These are phyloP conservation scores for Prorocentrum cordatum DNA, from an alignment of 169 alveolate species.

Conservation along the genomic window DNA sequence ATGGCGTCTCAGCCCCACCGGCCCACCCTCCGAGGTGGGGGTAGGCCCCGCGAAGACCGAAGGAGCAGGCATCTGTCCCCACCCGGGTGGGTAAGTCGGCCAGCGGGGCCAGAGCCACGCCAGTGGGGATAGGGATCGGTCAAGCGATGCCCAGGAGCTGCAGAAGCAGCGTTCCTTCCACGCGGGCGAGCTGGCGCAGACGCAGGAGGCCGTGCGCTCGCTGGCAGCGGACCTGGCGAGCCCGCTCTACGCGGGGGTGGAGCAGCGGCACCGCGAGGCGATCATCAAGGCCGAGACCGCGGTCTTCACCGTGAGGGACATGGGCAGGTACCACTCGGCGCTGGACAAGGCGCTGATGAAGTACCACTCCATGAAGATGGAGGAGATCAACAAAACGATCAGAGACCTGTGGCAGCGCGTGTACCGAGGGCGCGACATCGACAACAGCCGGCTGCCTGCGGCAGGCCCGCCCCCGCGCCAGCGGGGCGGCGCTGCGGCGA, in stretches of 20 bases:
- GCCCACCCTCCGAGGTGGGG: too few relatives aligned
- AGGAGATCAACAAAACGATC: conserved; percentile 88
- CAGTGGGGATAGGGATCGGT: too few relatives aligned
- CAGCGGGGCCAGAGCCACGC: too few relatives aligned
- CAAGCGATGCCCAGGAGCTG: too few relatives aligned
- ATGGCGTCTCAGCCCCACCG: too few relatives aligned
- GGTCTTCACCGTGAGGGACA: conserved; percentile 24
- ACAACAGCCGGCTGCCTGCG: too few relatives aligned
- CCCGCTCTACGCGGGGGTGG: conserved; percentile 59
- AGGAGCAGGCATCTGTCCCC: too few relatives aligned
- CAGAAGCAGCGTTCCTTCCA: conserved; percentile 56
- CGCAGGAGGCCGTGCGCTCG: conserved; percentile 12
- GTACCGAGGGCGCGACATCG: conserved; percentile 55
- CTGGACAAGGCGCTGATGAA: conserved; percentile 85
- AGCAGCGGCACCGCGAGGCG: conserved; percentile 64
- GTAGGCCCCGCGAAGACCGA: too few relatives aligned
- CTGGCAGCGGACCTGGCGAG: conserved; percentile 21
- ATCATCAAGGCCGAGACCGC: conserved; percentile 35
- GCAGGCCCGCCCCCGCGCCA: too few relatives aligned
- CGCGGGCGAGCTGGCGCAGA: conserved; percentile 58
- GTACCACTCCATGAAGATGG: conserved; percentile 84
- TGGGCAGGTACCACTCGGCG: conserved; percentile 75
- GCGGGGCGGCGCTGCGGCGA: too few relatives aligned
- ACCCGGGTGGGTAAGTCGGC: too few relatives aligned
- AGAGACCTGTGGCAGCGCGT: conserved; percentile 91